Conservation (phyloP, 2,329 filamentous ascomycete species). For the Colletotrichum horii region DNA sequence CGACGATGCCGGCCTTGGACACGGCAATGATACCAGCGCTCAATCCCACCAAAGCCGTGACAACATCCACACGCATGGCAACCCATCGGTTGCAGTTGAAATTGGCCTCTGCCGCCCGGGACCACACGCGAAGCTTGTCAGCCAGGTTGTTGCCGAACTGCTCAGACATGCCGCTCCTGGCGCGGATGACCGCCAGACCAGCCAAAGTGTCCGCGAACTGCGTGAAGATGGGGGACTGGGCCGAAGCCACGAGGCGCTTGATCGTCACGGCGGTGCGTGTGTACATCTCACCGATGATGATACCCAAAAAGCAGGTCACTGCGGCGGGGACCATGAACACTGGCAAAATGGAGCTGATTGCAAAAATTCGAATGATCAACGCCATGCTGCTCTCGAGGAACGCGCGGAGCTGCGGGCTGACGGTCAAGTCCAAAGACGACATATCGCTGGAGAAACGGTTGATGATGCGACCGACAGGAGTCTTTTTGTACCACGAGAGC, state of each 20-base stretch:
- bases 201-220: conserved; percentile 60
- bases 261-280: conserved; percentile 53
- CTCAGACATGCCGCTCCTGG: conserved; percentile 43
- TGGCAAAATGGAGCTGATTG: conserved; percentile 57
- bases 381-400: conserved; percentile 46
- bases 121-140: conserved; percentile 51
- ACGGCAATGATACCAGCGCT: conserved; percentile 59
- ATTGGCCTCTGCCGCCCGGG: conserved; percentile 51
- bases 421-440: conserved; percentile 55
- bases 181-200: conserved; percentile 56
- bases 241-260: conserved; percentile 49
- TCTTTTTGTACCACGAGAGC: conserved; percentile 61
- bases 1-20: conserved; percentile 48
- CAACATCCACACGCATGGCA: conserved; percentile 57
- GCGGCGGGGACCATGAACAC: conserved; percentile 53
- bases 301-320: conserved; percentile 49
- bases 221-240: conserved; percentile 60
- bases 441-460: conserved; percentile 64
- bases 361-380: conserved; percentile 50
- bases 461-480: conserved; percentile 56
- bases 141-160: conserved; percentile 56
- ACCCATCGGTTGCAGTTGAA: conserved; percentile 66
- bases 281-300: conserved; percentile 55
- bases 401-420: conserved; percentile 50
- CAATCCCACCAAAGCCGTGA: conserved; percentile 57